phyloP scores from a whole-genome alignment of 2,329 filamentous ascomycete species.

The Monilinia fructicola region DNA sequence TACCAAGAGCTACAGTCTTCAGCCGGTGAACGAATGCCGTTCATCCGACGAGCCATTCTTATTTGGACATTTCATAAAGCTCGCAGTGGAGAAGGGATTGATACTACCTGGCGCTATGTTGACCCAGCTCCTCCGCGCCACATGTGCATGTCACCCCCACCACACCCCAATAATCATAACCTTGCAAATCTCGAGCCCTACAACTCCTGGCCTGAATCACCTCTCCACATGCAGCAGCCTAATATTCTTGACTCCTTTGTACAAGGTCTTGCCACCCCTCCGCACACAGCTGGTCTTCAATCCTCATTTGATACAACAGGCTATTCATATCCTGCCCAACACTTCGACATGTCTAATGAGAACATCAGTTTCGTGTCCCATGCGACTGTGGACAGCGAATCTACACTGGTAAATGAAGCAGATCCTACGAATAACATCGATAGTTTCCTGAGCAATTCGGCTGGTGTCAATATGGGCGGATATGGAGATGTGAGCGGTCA shows the following conservation, averaged over 20 bases:
- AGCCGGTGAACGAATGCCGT: slow-evolving; percentile 47
- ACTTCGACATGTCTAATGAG: slow-evolving; percentile 31
- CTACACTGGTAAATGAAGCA: slow-evolving; percentile 12
- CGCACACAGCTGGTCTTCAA: slow-evolving; percentile 53
- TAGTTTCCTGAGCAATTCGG: not conserved
- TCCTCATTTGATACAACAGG: slow-evolving; percentile 30
- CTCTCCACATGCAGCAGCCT: slow-evolving; percentile 31
- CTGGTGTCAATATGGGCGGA: not conserved
- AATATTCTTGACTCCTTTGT: slow-evolving; percentile 52
- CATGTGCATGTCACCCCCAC: slow-evolving; percentile 38
- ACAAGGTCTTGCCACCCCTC: slow-evolving; percentile 56
- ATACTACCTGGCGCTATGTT: slow-evolving; percentile 62
- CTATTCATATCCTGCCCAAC: slow-evolving; percentile 27
- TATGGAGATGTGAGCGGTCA: slow-evolving; percentile 3
- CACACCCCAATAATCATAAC: slow-evolving; percentile 38
- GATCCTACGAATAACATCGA: slow-evolving; percentile 11
- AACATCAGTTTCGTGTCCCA: slow-evolving; percentile 44
- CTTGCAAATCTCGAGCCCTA: slow-evolving; percentile 59
- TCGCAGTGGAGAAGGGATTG: slow-evolving; percentile 51
- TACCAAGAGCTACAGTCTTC: slow-evolving; percentile 65
- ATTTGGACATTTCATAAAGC: slow-evolving; percentile 62
- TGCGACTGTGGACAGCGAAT: slow-evolving; percentile 38
- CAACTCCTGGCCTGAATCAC: slow-evolving; percentile 48
- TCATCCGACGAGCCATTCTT: slow-evolving; percentile 59
- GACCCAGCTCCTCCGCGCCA: slow-evolving; percentile 31